Conservation (phyloP, 1,139 yeast species). For the Hansenula lynferdii region DNA sequence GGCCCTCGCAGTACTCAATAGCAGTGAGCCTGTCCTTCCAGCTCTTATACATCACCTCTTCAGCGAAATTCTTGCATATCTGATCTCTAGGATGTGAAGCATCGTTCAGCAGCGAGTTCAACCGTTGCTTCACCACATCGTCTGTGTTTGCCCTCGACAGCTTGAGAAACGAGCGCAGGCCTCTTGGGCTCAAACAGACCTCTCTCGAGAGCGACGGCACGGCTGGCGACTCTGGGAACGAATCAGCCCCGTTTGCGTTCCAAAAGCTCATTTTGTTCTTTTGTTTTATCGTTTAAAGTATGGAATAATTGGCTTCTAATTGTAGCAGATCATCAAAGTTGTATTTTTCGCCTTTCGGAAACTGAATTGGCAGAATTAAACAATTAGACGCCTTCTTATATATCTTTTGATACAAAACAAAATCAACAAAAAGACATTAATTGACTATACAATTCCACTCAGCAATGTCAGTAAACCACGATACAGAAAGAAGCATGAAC, state of each 20-base stretch:
- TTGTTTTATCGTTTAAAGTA: no score
- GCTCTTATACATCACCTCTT: conserved; percentile 32
- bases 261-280: conserved; percentile 19
- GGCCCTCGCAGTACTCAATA: conserved; percentile 33
- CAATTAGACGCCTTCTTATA: no score
- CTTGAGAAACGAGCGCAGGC: conserved; percentile 35
- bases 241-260: conserved; percentile 9
- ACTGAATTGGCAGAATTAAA: no score
- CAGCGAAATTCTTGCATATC: conserved; percentile 29
- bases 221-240: conserved; percentile 13
- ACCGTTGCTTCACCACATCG: conserved; percentile 34
- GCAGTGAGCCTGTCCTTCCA: conserved; percentile 36
- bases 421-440: no score
- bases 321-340: no score
- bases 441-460: no score
- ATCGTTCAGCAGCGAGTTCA: conserved; percentile 29
- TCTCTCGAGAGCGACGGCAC: conserved; percentile 20
- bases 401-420: no score
- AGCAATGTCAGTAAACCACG: no score
- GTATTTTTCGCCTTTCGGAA: no score
- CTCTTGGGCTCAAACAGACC: conserved; percentile 33
- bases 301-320: no score
- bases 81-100: conserved; percentile 7
- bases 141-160: conserved; percentile 38
- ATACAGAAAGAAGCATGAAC: no score